A percentile compares a stretch with the other conserved stretches of the same genome.
Evolutionary conservation across 2,329 filamentous ascomycete genomes (phyloP).

Genomic region (Talaromyces atroroseus): DNA sequence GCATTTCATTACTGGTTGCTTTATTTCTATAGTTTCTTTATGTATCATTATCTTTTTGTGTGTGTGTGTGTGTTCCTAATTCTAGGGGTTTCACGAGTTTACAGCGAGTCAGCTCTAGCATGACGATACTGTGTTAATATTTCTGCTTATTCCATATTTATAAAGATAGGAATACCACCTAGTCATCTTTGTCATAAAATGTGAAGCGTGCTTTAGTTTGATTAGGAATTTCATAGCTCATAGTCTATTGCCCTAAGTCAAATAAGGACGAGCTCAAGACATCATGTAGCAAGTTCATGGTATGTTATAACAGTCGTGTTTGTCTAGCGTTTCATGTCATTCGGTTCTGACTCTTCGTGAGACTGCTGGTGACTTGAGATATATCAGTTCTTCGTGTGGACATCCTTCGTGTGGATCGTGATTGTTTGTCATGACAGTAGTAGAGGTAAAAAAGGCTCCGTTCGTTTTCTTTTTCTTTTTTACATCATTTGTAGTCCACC

Average conservation of each 20-base stretch:
- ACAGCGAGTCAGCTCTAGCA: background rate
- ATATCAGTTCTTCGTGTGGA: background rate
- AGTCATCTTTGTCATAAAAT: background rate
- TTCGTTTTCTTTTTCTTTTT: background rate
- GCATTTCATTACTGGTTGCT: background rate
- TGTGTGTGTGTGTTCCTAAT: background rate
- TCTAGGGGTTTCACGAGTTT: background rate
- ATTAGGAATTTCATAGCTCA: background rate
- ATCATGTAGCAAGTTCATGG: background rate
- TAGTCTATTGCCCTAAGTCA: background rate
- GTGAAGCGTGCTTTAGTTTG: background rate
- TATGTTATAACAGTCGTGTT: too few relatives aligned
- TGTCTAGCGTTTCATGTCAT: background rate
- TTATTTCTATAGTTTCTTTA: background rate
- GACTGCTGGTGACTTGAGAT: background rate
- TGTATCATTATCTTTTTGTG: background rate
- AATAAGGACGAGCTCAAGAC: background rate
- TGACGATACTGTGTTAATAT: background rate
- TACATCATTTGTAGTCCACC: conserved; percentile 5
- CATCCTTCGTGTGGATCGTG: background rate
- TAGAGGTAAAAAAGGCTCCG: background rate
- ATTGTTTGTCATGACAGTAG: background rate
- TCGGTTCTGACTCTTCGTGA: background rate
- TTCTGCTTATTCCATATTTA: background rate
- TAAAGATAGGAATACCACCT: background rate